Percentiles rank a stretch among this genome's conserved stretches.
Evolutionary conservation across 306 rosid species (phyloP).

Genomic region (Quercus cerris): DNA sequence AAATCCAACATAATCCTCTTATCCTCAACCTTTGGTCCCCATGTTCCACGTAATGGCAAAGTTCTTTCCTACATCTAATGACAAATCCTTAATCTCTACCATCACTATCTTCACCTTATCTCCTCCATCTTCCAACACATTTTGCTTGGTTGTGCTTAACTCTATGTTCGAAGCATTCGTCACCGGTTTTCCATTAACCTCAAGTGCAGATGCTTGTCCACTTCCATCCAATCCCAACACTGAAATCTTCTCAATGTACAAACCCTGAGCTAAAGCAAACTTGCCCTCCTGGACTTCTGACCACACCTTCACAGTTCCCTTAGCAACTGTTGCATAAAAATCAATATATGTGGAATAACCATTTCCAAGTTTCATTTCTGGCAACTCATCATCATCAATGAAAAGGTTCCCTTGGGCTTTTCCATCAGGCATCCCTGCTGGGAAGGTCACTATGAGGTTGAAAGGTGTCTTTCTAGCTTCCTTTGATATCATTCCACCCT

Average conservation of each 20-base stretch:
- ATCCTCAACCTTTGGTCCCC: constrained; percentile 36
- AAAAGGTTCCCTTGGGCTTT: constrained; percentile 71
- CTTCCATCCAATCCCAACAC: constrained; percentile 68
- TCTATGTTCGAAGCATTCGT: constrained; percentile 27
- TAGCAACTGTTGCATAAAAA: constrained; percentile 51
- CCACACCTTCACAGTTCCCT: constrained; percentile 76
- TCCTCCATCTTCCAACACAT: constrained; percentile 35
- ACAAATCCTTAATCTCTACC: constrained; percentile 67
- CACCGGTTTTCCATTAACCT: constrained; percentile 49
- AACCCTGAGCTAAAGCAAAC: constrained; percentile 72
- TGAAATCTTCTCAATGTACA: constrained; percentile 58
- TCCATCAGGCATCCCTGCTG: constrained; percentile 56
- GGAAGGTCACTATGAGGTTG: constrained; percentile 65
- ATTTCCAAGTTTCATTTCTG: constrained; percentile 75
- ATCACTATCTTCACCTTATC: constrained; percentile 39
- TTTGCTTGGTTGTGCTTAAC: constrained; percentile 45
- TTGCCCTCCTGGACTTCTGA: constrained; percentile 82
- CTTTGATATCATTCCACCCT: constrained; percentile 76
- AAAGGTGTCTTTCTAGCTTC: constrained; percentile 84
- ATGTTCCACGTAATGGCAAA: constrained; percentile 76
- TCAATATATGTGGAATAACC: constrained; percentile 70
- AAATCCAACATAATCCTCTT: constrained; percentile 2
- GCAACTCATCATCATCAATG: constrained; percentile 75
- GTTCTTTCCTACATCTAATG: constrained; percentile 68
- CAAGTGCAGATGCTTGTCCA: constrained; percentile 47